Evolutionary conservation across 352 stramenopile genomes (phyloP).

Genomic region (Pythium chondricola): DNA sequence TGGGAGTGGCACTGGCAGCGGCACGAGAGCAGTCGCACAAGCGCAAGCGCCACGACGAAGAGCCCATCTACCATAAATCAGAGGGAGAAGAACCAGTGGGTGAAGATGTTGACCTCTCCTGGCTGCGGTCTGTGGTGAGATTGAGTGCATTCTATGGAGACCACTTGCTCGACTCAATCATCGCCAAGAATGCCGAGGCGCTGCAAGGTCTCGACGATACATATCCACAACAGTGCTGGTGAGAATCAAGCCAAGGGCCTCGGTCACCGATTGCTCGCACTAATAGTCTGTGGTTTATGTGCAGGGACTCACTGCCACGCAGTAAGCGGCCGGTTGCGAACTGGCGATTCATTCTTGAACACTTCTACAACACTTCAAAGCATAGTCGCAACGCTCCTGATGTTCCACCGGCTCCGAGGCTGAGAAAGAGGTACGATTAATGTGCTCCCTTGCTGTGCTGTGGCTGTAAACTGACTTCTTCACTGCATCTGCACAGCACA

Average conservation of each 20-base stretch:
- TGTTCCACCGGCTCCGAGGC: neutral
- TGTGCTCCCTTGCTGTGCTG: too few species aligned
- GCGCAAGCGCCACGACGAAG: slow-evolving; percentile 4
- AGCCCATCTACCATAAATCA: too few species aligned
- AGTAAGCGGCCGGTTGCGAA: slow-evolving; percentile 19
- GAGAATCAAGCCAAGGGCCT: too few species aligned
- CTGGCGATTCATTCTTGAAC: slow-evolving; percentile 19
- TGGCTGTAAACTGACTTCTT: too few species aligned
- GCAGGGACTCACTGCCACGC: slow-evolving; percentile 15
- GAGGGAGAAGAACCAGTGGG: neutral
- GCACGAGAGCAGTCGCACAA: slow-evolving; percentile 11
- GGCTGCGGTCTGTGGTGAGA: slow-evolving; percentile 7
- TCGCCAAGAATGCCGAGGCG: slow-evolving; percentile 10
- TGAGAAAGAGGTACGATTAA: slow-evolving; percentile 16
- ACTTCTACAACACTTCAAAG: slow-evolving; percentile 14
- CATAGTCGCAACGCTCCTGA: slow-evolving; percentile 7
- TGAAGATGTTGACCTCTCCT: neutral
- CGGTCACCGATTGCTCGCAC: too few species aligned
- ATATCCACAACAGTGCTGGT: slow-evolving; percentile 27
- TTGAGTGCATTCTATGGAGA: slow-evolving; percentile 17
- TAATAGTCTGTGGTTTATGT: neutral
- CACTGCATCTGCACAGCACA: slow-evolving; percentile 32
- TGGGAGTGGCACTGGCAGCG: slow-evolving; percentile 3
- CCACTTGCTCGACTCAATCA: slow-evolving; percentile 17
- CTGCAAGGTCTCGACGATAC: slow-evolving; percentile 20